Evolutionary conservation across 495 filamentous ascomycete genomes (phyloP).

Genomic region (Chaetomium tenue): DNA sequence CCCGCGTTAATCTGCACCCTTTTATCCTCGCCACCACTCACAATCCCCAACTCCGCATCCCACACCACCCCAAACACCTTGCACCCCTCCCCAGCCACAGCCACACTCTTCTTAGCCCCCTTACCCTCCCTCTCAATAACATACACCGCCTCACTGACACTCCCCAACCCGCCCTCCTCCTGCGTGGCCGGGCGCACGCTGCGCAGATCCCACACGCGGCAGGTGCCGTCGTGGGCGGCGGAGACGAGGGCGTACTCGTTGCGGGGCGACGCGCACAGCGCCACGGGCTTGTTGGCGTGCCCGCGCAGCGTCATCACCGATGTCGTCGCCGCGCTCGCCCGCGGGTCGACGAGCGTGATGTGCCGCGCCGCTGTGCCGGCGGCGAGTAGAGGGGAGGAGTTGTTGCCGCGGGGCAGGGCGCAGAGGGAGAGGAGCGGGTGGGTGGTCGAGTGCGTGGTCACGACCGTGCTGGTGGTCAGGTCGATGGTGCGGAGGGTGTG

Average conservation of each 20-base stretch:
- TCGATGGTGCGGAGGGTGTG: constrained; percentile 90
- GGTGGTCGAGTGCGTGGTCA: constrained; percentile 78
- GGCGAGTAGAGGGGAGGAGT: constrained; percentile 63
- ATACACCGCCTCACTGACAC: constrained; percentile 77
- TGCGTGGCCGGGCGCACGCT: constrained; percentile 64
- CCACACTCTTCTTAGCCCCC: constrained; percentile 56
- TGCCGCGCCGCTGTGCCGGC: constrained; percentile 82
- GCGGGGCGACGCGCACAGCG: constrained; percentile 65
- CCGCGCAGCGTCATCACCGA: constrained; percentile 84
- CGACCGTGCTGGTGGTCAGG: constrained; percentile 68
- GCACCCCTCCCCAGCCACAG: constrained; percentile 68
- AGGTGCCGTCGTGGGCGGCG: constrained; percentile 85
- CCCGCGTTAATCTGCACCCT: constrained; percentile 85
- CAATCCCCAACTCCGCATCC: constrained; percentile 81
- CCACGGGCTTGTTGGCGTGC: constrained; percentile 79
- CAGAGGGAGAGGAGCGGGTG: constrained; percentile 74
- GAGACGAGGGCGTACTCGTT: constrained; percentile 78
- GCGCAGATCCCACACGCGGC: constrained; percentile 88
- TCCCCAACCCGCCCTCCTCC: constrained; percentile 53
- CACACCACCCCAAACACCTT: constrained; percentile 91
- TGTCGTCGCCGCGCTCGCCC: constrained; percentile 66
- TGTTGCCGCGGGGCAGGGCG: constrained; percentile 55
- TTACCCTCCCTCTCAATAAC: constrained; percentile 69
- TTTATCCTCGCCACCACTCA: constrained; percentile 90
- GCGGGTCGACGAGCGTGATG: constrained; percentile 86